phyloP scores from a whole-genome alignment of 306 rosid species.

The Cicer judaicum region DNA sequence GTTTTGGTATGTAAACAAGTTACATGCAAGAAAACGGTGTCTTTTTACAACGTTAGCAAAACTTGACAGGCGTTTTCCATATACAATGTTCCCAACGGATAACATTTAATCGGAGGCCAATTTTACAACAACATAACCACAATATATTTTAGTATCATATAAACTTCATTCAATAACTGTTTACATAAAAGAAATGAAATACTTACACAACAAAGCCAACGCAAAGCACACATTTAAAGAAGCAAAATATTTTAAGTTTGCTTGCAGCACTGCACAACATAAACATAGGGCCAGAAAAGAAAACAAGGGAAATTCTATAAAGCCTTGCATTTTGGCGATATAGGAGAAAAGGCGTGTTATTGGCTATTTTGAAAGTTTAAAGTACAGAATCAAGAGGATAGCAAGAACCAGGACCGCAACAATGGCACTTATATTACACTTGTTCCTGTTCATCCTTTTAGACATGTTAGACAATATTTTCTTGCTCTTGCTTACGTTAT shows the following conservation, averaged over 20 bases:
- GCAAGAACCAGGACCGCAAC: slow-evolving; percentile 57
- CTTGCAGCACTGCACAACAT: slow-evolving; percentile 42
- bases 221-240: slow-evolving; percentile 28
- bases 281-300: slow-evolving; percentile 36
- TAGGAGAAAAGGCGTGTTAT: slow-evolving; percentile 7
- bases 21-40: not conserved
- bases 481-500: slow-evolving; percentile 76
- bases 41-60: not conserved
- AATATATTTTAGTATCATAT: not conserved
- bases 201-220: slow-evolving; percentile 35
- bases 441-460: slow-evolving; percentile 77
- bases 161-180: slow-evolving; percentile 16
- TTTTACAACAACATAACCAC: not conserved
- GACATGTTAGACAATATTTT: slow-evolving; percentile 65
- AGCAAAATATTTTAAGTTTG: slow-evolving; percentile 18
- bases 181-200: not conserved
- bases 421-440: slow-evolving; percentile 63
- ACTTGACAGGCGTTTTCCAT: not conserved
- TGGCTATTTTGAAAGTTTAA: slow-evolving; percentile 64
- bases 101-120: not conserved
- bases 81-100: not conserved
- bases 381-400: slow-evolving; percentile 65
- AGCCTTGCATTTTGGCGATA: slow-evolving; percentile 24
- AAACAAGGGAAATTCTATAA: slow-evolving; percentile 16
- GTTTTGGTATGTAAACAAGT: not conserved